Evolutionary conservation across 371 early-diverging fungal genomes (phyloP).

Genomic region (Mucor velutinosus): DNA sequence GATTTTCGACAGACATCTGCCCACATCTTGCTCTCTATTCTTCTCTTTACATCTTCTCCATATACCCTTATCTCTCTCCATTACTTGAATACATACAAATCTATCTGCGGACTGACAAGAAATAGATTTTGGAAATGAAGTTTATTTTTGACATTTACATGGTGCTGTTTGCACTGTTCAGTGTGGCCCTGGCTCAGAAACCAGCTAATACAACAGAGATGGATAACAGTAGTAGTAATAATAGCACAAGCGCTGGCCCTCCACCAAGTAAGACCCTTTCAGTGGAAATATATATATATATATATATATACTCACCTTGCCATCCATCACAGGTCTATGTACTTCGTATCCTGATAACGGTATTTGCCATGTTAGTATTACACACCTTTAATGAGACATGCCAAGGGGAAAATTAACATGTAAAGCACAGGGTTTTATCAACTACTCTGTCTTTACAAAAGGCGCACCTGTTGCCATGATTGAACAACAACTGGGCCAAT

Average conservation of each 20-base stretch:
- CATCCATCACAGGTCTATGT: slow-evolving; percentile 4
- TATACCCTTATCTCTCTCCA: not conserved
- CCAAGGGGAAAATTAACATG: slow-evolving; percentile 1
- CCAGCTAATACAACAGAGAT: not conserved
- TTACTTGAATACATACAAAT: not conserved
- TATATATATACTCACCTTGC: not conserved
- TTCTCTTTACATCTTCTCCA: not conserved
- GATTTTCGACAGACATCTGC: not conserved
- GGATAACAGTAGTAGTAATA: not conserved
- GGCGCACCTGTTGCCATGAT: slow-evolving; percentile 20
- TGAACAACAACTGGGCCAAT: slow-evolving; percentile 23
- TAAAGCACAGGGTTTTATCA: slow-evolving; percentile 33
- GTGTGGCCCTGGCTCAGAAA: slow-evolving; percentile 12
- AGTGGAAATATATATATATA: no score
- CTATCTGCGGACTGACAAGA: not conserved
- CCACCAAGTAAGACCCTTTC: slow-evolving; percentile 4
- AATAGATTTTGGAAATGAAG: not conserved
- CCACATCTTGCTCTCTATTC: not conserved
- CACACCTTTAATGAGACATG: not conserved
- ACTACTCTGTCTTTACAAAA: slow-evolving; percentile 37
- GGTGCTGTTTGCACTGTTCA: not conserved
- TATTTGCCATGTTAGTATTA: slow-evolving; percentile 18
- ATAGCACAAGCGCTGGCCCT: not conserved
- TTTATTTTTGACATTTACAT: slow-evolving; percentile 2
- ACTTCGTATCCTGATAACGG: slow-evolving; percentile 20